A percentile compares a stretch with the other conserved stretches of the same genome.
These are phyloP conservation scores for Erucastrum elatum DNA, from an alignment of 345 rosid genomes.

Conservation along the genomic window DNA sequence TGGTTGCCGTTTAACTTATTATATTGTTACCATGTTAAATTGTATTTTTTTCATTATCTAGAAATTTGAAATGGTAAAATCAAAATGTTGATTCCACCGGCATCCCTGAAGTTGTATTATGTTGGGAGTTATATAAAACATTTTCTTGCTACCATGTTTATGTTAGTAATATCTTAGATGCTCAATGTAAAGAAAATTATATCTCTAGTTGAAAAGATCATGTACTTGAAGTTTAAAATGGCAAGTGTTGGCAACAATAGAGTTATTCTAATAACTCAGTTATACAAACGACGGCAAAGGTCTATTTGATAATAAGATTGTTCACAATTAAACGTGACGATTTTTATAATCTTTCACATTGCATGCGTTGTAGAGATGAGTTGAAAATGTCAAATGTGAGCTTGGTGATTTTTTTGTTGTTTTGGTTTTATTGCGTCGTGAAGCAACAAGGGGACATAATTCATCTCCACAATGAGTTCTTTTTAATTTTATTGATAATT, in stretches of 20 bases:
- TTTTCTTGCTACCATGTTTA: neutral
- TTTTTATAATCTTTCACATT: conserved; percentile 5
- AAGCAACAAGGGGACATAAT: neutral
- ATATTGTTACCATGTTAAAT: neutral
- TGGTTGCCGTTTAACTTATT: neutral
- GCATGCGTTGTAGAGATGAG: conserved; percentile 14
- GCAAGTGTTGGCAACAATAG: neutral
- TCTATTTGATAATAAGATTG: neutral
- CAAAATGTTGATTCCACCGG: conserved; percentile 3
- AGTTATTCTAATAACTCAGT: neutral
- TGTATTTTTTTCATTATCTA: conserved; percentile 12
- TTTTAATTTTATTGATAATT: too few species aligned
- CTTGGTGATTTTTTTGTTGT: neutral
- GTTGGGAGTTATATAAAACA: neutral
- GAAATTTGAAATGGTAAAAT: conserved; percentile 17
- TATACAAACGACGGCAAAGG: neutral
- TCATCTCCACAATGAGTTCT: neutral
- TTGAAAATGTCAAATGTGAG: neutral
- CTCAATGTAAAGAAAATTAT: neutral
- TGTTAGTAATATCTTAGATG: neutral
- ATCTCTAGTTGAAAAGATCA: neutral
- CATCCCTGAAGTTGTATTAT: neutral
- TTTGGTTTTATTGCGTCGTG: neutral
- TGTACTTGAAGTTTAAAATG: conserved; percentile 12
- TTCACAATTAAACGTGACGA: neutral